These are phyloP conservation scores for Neurospora sp. DNA, from an alignment of 495 filamentous ascomycete genomes.

Conservation along the genomic window DNA sequence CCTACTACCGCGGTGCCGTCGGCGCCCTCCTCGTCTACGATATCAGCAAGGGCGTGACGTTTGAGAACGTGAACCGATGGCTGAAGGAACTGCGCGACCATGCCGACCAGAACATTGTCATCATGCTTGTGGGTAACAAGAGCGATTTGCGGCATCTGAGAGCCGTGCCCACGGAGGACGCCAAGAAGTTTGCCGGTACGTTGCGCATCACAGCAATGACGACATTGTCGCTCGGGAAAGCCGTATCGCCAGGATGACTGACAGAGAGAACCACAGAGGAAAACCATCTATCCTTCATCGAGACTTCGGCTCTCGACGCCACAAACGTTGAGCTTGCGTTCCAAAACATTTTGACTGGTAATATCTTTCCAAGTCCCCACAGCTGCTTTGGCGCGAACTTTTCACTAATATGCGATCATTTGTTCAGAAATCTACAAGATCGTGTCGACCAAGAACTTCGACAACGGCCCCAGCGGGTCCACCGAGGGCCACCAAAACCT, in stretches of 20 bases:
- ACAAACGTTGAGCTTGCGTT: slow-evolving; percentile 99
- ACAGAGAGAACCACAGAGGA: slow-evolving; percentile 50
- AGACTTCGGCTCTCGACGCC: slow-evolving; percentile 96
- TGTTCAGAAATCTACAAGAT: slow-evolving; percentile 94
- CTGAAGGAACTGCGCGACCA: slow-evolving; percentile 97
- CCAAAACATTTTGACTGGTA: slow-evolving; percentile 98
- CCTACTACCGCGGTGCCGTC: slow-evolving; percentile 96
- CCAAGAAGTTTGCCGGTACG: slow-evolving; percentile 96
- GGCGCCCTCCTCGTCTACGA: slow-evolving; percentile 98
- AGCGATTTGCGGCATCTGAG: slow-evolving; percentile 98
- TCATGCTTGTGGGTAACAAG: slow-evolving; percentile 99
- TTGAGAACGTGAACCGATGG: slow-evolving; percentile 98
- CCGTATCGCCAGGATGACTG: slow-evolving; percentile 1
- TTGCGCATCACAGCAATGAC: slow-evolving; percentile 3
- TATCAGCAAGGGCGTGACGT: slow-evolving; percentile 98
- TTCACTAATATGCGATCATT: neutral
- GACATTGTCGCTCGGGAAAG: neutral
- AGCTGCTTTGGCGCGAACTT: neutral
- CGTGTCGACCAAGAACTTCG: slow-evolving; percentile 93
- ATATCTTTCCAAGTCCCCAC: slow-evolving; percentile 14
- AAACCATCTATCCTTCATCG: slow-evolving; percentile 95
- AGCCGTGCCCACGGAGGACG: slow-evolving; percentile 96
- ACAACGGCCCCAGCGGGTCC: slow-evolving; percentile 43
- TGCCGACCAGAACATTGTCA: slow-evolving; percentile 98
- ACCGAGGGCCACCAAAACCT: slow-evolving; percentile 66